Conservation (phyloP, 2,329 filamentous ascomycete genomes). For the Clarireedia hainanense region DNA sequence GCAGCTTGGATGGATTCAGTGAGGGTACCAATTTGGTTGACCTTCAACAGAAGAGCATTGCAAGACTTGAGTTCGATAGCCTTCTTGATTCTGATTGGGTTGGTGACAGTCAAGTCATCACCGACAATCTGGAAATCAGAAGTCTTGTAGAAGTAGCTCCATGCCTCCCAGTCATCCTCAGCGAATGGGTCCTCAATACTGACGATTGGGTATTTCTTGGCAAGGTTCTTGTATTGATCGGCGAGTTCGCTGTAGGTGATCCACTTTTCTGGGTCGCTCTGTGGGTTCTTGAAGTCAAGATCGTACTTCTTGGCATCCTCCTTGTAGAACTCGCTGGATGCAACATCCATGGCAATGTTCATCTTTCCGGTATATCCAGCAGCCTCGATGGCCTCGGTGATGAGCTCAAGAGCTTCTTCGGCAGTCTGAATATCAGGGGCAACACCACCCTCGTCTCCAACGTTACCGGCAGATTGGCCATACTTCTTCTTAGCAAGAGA, state of each 20-base stretch:
- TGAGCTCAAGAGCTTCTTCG: constrained; percentile 94
- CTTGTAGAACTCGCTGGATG: constrained; percentile 99
- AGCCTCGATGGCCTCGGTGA: constrained; percentile 87
- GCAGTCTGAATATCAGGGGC: constrained; percentile 97
- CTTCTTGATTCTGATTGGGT: constrained; percentile 98
- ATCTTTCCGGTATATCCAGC: constrained; percentile 94
- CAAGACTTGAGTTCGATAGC: constrained; percentile 98
- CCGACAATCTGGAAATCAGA: constrained; percentile 97
- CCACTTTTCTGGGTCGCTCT: constrained; percentile 94
- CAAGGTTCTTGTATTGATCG: constrained; percentile 78
- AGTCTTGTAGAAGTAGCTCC: constrained; percentile 99
- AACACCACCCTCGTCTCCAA: constrained; percentile 99
- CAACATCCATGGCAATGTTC: constrained; percentile 98
- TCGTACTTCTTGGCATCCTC: constrained; percentile 97
- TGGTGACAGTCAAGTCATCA: constrained; percentile 98
- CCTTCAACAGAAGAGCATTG: constrained; percentile 97
- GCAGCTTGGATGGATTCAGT: constrained; percentile 98
- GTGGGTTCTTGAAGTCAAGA: constrained; percentile 99
- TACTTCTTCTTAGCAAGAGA: constrained; percentile 97
- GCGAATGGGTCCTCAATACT: constrained; percentile 98
- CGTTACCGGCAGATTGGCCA: constrained; percentile 96
- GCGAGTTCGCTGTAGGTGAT: constrained; percentile 97
- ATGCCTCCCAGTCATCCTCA: constrained; percentile 99
- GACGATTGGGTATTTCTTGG: constrained; percentile 96
- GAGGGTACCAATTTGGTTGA: constrained; percentile 99